Evolutionary conservation across 75 land plant species (phyloP).

Genomic region (Isoetes taiwanensis): DNA sequence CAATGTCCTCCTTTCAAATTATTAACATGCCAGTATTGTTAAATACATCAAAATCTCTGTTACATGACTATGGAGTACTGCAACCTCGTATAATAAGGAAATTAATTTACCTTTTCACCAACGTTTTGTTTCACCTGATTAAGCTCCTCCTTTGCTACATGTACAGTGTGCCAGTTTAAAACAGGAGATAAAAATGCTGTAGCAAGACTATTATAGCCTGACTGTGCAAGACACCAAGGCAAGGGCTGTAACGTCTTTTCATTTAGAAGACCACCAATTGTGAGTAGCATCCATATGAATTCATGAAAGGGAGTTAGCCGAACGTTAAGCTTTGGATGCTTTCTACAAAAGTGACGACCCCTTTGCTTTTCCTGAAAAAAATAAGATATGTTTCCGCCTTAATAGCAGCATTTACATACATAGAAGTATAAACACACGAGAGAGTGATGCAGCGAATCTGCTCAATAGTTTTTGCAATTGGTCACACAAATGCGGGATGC

Average conservation of each 20-base stretch:
- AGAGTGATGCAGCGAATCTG: constrained; percentile 5
- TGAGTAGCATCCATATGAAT: constrained; percentile 18
- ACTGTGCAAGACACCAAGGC: constrained; percentile 1
- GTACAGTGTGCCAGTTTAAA: constrained; percentile 23
- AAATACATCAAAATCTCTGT: too few relatives aligned
- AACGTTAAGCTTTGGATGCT: constrained; percentile 18
- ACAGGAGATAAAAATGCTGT: constrained; percentile 17
- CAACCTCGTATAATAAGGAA: too few relatives aligned
- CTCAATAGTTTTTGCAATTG: constrained; percentile 21
- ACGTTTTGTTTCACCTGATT: constrained; percentile 10
- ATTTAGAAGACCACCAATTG: constrained; percentile 15
- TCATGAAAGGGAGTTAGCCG: constrained; percentile 21
- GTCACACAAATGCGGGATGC: constrained; percentile 22
- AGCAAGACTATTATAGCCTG: constrained; percentile 14
- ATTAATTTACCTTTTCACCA: too few relatives aligned
- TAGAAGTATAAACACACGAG: constrained; percentile 8
- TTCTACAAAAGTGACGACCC: constrained; percentile 18
- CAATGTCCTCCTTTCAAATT: too few relatives aligned
- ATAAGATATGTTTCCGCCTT: too few relatives aligned
- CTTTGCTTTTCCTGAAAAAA: constrained; percentile 22
- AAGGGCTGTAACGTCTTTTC: constrained; percentile 15
- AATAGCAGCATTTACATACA: too few relatives aligned
- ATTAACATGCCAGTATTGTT: too few relatives aligned
- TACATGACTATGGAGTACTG: too few relatives aligned
- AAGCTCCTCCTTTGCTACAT: constrained; percentile 15